These are phyloP conservation scores for Lizonia empirigonia DNA, from an alignment of 2,329 filamentous ascomycete species.

Conservation along the genomic window DNA sequence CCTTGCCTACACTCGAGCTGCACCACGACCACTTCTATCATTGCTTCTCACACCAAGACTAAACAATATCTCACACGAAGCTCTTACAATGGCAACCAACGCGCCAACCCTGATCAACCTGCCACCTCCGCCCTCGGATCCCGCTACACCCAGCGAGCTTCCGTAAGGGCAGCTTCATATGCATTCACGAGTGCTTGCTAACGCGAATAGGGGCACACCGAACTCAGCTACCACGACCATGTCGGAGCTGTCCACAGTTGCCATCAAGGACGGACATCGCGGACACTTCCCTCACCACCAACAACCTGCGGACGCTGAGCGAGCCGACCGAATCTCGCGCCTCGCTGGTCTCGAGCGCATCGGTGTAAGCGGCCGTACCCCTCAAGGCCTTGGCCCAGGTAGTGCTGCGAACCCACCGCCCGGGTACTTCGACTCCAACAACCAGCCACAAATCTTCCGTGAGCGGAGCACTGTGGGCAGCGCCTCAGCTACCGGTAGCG, in stretches of 20 bases:
- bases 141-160: constrained; percentile 85
- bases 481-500: constrained; percentile 83
- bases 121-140: constrained; percentile 79
- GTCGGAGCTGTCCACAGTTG: constrained; percentile 87
- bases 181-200: neutral
- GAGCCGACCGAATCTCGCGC: constrained; percentile 92
- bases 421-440: constrained; percentile 81
- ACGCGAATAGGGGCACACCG: constrained; percentile 74
- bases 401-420: constrained; percentile 46
- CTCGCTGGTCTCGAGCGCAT: constrained; percentile 90
- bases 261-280: constrained; percentile 94
- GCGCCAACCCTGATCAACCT: constrained; percentile 80
- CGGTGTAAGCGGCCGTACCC: constrained; percentile 69
- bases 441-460: constrained; percentile 67
- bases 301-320: constrained; percentile 83
- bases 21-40: neutral
- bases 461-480: constrained; percentile 89
- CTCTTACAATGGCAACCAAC: constrained; percentile 38
- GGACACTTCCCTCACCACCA: constrained; percentile 72
- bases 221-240: constrained; percentile 92
- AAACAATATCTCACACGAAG: neutral
- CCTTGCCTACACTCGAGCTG: constrained; percentile 8
- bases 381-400: constrained; percentile 55
- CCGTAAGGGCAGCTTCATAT: constrained; percentile 67
- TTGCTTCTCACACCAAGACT: neutral